Evolutionary conservation across 2,329 filamentous ascomycete genomes (phyloP).

Genomic region (Arthrocladium fulminans): DNA sequence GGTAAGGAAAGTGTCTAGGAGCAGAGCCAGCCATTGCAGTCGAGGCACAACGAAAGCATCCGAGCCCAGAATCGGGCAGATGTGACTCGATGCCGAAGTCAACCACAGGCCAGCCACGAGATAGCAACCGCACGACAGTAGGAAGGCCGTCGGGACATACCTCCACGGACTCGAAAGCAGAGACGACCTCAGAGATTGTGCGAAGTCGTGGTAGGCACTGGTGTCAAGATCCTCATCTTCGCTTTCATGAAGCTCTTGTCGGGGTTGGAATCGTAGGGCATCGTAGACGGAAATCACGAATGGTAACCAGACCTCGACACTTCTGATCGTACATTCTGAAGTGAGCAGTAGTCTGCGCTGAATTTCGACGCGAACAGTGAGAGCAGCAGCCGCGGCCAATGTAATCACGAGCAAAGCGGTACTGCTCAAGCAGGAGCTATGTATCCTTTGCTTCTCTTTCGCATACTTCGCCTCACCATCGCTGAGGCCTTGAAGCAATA

Average conservation of each 20-base stretch:
- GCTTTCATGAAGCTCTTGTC: constrained; percentile 19
- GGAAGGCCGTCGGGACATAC: constrained; percentile 31
- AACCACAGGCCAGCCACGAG: constrained; percentile 28
- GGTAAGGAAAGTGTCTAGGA: constrained; percentile 36
- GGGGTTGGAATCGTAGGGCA: constrained; percentile 28
- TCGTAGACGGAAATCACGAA: constrained; percentile 36
- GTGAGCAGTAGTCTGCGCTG: constrained; percentile 34
- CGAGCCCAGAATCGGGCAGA: constrained; percentile 37
- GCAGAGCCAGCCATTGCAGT: constrained; percentile 30
- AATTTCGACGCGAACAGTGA: constrained; percentile 31
- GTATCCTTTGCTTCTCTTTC: constrained; percentile 3
- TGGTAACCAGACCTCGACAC: constrained; percentile 28
- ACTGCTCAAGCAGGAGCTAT: background rate
- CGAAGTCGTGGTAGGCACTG: constrained; percentile 22
- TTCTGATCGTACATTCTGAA: constrained; percentile 34
- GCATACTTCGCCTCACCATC: background rate
- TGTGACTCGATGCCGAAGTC: constrained; percentile 38
- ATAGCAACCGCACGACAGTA: constrained; percentile 33
- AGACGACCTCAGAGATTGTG: constrained; percentile 26
- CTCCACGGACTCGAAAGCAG: constrained; percentile 29
- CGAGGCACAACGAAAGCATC: constrained; percentile 29
- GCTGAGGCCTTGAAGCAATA: background rate
- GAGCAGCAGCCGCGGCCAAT: constrained; percentile 19
- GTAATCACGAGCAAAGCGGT: constrained; percentile 8
- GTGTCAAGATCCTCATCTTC: constrained; percentile 15